phyloP scores from a whole-genome alignment of 306 rosid species.

The Sechiopsis laciniata region DNA sequence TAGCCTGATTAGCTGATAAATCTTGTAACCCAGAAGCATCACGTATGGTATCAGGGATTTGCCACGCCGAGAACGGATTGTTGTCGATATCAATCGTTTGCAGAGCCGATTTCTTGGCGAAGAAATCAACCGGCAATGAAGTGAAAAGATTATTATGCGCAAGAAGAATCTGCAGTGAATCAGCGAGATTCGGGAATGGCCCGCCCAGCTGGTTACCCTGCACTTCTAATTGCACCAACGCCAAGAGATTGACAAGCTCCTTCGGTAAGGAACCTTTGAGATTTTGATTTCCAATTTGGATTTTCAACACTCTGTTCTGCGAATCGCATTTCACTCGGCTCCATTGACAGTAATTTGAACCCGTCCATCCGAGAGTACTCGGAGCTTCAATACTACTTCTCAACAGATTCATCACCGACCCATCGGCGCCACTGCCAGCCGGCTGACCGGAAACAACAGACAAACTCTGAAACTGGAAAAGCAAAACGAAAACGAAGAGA shows the following conservation, averaged over 20 bases:
- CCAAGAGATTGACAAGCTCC: constrained; percentile 34
- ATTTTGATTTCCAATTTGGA: constrained; percentile 49
- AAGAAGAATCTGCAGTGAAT: constrained; percentile 28
- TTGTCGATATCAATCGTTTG: constrained; percentile 34
- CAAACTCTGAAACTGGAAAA: background rate
- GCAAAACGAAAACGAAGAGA: background rate
- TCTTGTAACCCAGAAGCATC: constrained; percentile 30
- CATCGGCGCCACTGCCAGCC: constrained; percentile 40
- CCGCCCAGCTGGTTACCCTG: constrained; percentile 47
- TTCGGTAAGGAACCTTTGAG: constrained; percentile 56
- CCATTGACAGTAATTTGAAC: constrained; percentile 53
- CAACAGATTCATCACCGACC: constrained; percentile 38
- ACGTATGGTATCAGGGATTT: constrained; percentile 37
- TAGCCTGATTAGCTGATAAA: constrained; percentile 39
- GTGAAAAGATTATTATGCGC: constrained; percentile 49
- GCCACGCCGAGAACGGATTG: constrained; percentile 50
- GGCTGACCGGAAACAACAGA: constrained; percentile 26
- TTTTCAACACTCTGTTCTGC: constrained; percentile 28
- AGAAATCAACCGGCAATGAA: constrained; percentile 49
- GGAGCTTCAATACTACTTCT: constrained; percentile 29
- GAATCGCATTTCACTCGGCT: constrained; percentile 26
- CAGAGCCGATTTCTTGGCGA: constrained; percentile 31
- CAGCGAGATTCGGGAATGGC: constrained; percentile 46
- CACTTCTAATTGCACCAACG: constrained; percentile 43
- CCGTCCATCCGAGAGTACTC: constrained; percentile 42